Conservation (phyloP, 257 asterid species). For the Nicotiana obtusifolia region DNA sequence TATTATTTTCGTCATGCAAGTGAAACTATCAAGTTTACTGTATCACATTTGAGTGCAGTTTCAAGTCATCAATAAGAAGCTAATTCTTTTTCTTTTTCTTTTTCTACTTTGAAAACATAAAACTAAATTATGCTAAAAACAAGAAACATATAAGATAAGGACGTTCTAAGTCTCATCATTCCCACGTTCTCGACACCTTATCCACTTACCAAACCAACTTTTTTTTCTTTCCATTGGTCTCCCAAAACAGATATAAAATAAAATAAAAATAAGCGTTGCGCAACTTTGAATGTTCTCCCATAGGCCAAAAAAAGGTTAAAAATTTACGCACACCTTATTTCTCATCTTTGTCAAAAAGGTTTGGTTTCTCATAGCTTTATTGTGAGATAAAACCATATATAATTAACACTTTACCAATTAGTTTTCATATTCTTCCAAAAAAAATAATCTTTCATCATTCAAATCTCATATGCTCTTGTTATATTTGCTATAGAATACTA, state of each 20-base stretch:
- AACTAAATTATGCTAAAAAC: background rate
- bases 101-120: background rate
- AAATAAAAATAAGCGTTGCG: background rate
- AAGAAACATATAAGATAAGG: slow-evolving; percentile 9
- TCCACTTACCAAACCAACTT: slow-evolving; percentile 11
- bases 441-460: background rate
- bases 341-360: slow-evolving; percentile 16
- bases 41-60: too few species aligned
- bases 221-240: background rate
- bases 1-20: too few species aligned
- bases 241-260: background rate
- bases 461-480: background rate
- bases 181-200: slow-evolving; percentile 15
- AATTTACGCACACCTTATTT: slow-evolving; percentile 9
- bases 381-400: background rate
- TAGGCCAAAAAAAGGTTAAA: background rate
- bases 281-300: slow-evolving; percentile 12
- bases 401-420: background rate
- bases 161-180: slow-evolving; percentile 7
- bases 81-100: background rate
- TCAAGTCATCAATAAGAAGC: background rate
- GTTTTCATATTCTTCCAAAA: background rate
- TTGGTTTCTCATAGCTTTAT: slow-evolving; percentile 13
- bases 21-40: too few species aligned
- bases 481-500: background rate